Evolutionary conservation across 768 basidiomycete genomes (phyloP), one percentile per base, ranked within the genome.

Genomic region (Lactarius psammicola): DNA sequence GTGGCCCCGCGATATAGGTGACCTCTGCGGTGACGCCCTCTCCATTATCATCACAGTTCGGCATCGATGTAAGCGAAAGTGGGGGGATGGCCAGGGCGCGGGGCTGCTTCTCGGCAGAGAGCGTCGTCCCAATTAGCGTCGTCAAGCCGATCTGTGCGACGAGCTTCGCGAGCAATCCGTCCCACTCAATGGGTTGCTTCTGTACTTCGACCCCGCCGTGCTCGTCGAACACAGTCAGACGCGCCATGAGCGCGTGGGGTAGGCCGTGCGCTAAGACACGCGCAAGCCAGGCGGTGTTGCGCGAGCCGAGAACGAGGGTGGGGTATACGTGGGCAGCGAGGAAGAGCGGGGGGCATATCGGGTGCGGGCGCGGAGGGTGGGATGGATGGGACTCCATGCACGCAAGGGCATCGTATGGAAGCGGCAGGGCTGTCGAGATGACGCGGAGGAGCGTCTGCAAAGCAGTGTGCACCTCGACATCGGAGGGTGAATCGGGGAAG

Each of bases 101-200:
- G 8, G 4, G 18, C n/a, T 17, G 38, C 31, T 28, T 59, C 20
- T 44, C 36, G 33, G 42, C 20, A 20, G 23, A 34, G 5, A 36
- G 1, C 9, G 40, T 26, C 2, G 11, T 13, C 11, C 30, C 13
- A 18, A 44, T 7, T 9, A 59, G 56, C 11, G 20, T 55, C 18
- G 76, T 75, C 58, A 82, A 81, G 17, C 83, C 83, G 2, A 78
- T 79, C 53, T 76, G 73, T 30, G 81, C 81, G 2, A 82, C 69
- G 56, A 85, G 76, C 55, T 76, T 78, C 9, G 76, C 69, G 20
- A 78, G 74, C 18, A 76, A 76, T 33, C 76, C 72, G 8, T 73
- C 70, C 9, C 78, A 71, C n/a, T 66, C 70, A 15, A 71, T 71
- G 65, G 73, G 75, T 7, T 64, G 60, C 3, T 75, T 71, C 49